Evolutionary conservation across 2,329 filamentous ascomycete genomes (phyloP).

Genomic region (Sclerotinia minor): DNA sequence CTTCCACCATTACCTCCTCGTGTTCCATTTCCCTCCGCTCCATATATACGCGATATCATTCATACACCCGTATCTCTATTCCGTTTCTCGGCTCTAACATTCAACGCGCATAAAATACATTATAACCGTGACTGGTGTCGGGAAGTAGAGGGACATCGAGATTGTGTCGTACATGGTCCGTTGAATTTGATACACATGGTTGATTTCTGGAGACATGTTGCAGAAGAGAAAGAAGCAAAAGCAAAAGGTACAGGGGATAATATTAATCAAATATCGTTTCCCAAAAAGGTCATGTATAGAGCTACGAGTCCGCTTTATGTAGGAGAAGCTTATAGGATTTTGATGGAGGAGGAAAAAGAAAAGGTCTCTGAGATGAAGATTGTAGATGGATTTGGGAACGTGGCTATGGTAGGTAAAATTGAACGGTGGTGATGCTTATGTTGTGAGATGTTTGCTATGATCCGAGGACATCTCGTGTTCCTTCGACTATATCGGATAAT

Average conservation of each 20-base stretch:
- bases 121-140: conserved; percentile 60
- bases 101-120: conserved; percentile 85
- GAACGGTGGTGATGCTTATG: conserved; percentile 26
- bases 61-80: conserved; percentile 54
- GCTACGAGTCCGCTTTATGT: conserved; percentile 53
- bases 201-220: conserved; percentile 61
- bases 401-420: conserved; percentile 41
- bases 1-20: conserved; percentile 30
- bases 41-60: conserved; percentile 40
- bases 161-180: conserved; percentile 77
- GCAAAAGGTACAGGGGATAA: neutral
- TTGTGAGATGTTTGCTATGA: neutral
- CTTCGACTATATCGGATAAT: neutral
- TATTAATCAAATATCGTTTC: conserved; percentile 33
- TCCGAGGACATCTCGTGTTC: neutral
- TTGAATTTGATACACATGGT: conserved; percentile 73
- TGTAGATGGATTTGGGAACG: conserved; percentile 38
- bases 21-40: conserved; percentile 28
- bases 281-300: conserved; percentile 49
- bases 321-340: conserved; percentile 49
- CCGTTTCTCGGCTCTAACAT: conserved; percentile 79
- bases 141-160: conserved; percentile 58
- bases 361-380: conserved; percentile 35
- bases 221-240: conserved; percentile 28
- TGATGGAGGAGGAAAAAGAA: conserved; percentile 44